phyloP scores from a whole-genome alignment of 192 early-diverging fungal genomes.

The Mortierella claussenii region DNA sequence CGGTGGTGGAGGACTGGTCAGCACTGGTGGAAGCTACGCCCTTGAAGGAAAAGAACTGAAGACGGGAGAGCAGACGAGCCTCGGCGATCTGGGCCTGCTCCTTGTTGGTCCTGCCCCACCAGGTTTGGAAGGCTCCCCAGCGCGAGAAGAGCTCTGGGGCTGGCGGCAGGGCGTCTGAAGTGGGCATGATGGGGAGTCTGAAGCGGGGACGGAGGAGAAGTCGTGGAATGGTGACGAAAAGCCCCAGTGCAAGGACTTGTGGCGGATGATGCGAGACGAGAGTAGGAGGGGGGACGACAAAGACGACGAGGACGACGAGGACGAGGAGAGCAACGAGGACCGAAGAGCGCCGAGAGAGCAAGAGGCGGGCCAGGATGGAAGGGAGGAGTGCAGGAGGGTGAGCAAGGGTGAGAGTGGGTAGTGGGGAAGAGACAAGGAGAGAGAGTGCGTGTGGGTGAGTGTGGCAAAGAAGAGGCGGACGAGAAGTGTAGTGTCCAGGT shows the following conservation, averaged over 20 bases:
- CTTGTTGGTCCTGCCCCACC: constrained; percentile 36
- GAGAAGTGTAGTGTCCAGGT: too few relatives aligned
- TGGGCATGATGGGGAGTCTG: constrained; percentile 52
- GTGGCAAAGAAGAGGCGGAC: too few relatives aligned
- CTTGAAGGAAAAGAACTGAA: constrained; percentile 62
- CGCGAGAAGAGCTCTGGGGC: constrained; percentile 42
- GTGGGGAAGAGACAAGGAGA: not conserved
- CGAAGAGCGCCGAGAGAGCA: not conserved
- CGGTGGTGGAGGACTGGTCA: constrained; percentile 36
- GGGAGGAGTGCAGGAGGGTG: not conserved
- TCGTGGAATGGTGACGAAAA: constrained; percentile 35
- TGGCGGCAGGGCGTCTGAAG: constrained; percentile 31
- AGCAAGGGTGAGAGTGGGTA: not conserved
- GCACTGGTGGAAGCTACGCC: constrained; percentile 37
- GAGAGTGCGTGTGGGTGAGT: too few relatives aligned
- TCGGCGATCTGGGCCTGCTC: constrained; percentile 60
- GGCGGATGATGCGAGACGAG: not conserved
- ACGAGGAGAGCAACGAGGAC: not conserved
- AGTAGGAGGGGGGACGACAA: not conserved
- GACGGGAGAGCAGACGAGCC: constrained; percentile 63
- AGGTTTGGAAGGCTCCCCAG: constrained; percentile 49
- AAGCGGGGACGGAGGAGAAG: constrained; percentile 41
- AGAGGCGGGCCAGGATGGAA: not conserved
- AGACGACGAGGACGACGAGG: not conserved
- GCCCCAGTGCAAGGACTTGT: not conserved